A percentile compares a stretch with the other conserved stretches of the same genome.
Evolutionary conservation across 2,329 filamentous ascomycete genomes (phyloP).

Genomic region (Trichophyton rubrum): DNA sequence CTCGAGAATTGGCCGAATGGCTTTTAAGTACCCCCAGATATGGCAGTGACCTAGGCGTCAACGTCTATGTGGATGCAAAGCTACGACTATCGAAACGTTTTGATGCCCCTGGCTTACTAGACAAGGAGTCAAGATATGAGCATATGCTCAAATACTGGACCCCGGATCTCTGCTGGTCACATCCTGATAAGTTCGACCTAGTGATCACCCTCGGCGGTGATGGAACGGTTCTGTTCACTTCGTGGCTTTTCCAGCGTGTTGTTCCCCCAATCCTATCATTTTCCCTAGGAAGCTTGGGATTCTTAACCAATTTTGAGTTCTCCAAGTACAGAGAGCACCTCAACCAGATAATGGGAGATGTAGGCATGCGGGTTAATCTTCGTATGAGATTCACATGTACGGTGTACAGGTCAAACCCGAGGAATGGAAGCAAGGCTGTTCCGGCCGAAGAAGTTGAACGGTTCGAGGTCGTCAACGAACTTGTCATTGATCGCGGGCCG

Average conservation of each 20-base stretch:
- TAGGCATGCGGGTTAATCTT: slow-evolving; percentile 92
- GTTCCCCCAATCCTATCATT: slow-evolving; percentile 91
- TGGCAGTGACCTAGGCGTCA: slow-evolving; percentile 77
- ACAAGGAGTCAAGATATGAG: slow-evolving; percentile 62
- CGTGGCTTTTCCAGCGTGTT: slow-evolving; percentile 91
- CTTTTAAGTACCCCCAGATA: slow-evolving; percentile 80
- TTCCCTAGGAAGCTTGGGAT: slow-evolving; percentile 80
- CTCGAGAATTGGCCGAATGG: slow-evolving; percentile 77
- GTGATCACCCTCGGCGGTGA: slow-evolving; percentile 89
- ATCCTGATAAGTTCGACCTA: slow-evolving; percentile 89
- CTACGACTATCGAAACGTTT: slow-evolving; percentile 80
- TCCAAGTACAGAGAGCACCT: slow-evolving; percentile 77
- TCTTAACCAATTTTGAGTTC: slow-evolving; percentile 95
- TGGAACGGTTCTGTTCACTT: slow-evolving; percentile 91
- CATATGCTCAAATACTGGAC: slow-evolving; percentile 92
- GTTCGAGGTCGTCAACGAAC: slow-evolving; percentile 95
- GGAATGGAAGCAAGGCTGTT: slow-evolving; percentile 36
- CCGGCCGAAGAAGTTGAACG: slow-evolving; percentile 81
- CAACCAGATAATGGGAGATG: slow-evolving; percentile 79
- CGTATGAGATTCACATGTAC: slow-evolving; percentile 99
- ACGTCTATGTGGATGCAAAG: slow-evolving; percentile 97
- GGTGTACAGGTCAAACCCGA: slow-evolving; percentile 60
- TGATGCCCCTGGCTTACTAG: slow-evolving; percentile 57
- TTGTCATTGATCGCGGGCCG: slow-evolving; percentile 94
- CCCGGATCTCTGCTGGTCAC: slow-evolving; percentile 85